Base-by-base conservation (phyloP, 2,329 filamentous ascomycete genomes). In the Aureobasidium namibiae region DNA sequence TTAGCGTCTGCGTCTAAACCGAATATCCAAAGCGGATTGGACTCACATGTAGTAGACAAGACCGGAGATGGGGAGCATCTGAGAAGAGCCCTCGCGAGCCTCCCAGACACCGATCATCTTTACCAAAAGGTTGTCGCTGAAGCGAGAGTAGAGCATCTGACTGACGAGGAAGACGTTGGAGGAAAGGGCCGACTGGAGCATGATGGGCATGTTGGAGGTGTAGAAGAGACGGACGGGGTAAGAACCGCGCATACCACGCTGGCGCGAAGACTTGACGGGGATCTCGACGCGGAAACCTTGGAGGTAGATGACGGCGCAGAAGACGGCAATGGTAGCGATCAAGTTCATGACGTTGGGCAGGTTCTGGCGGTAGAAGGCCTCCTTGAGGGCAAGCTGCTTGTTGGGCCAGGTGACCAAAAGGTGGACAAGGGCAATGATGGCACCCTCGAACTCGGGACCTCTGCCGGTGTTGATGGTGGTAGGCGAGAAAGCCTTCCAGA, bases 151-250 rank as follows among this genome's bases (percentile, higher is more conserved):
- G 67, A 99, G 86, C 92, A 97, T 97, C 82, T 99, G 94, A 74
- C 89, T 94, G 80, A 99, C 91, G 65, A 99, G 82, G 86, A 99
- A 99, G 78, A 99, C 85, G 83, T 99, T 99, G 82, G 92, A 96
- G 67, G 90, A 96, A 67, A 99, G 85, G 68, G 94, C 94, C 49
- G 92, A 97, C 82, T 99, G 95, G 75, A 99, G 84, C 94, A 99
- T 99, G 79, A 99, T 99, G 73, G 94, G 94, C 95, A 99, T 99
- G 88, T 99, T 99, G 75, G 92, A 96, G 73, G 94, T 99, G 82
- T 99, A 99, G 86, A 99, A 99, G 62, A 99, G 89, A 72, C 95
- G 92, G 75, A 99, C 86, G 70, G 94, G 94, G 84, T 97, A 99
- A 41, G 92, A 95, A 71, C 92, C 95, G 70, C 94, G 92, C 74